Evolutionary conservation across 352 stramenopile species (phyloP).

Genomic region (Pythium aristosporum): DNA sequence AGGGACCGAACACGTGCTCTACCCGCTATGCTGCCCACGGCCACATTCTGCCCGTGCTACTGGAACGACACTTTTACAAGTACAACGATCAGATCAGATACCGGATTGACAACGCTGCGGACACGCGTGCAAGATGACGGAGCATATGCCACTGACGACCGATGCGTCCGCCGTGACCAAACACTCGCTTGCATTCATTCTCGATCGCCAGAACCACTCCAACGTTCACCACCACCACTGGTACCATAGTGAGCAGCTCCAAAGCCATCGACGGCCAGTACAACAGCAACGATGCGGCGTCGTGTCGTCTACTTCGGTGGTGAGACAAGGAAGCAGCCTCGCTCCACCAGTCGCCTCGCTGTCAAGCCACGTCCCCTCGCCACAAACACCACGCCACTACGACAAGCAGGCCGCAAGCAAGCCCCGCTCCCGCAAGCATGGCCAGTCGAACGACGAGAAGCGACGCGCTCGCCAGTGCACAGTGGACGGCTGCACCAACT

Average conservation of each 20-base stretch:
- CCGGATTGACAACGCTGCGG: not conserved
- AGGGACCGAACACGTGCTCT: no score
- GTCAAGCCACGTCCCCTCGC: not conserved
- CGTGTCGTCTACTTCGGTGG: no score
- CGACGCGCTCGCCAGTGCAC: conserved; percentile 35
- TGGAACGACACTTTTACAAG: not conserved
- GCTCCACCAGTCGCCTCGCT: not conserved
- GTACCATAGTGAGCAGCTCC: no score
- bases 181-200: conserved; percentile 14
- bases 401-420: not conserved
- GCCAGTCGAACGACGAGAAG: conserved; percentile 33
- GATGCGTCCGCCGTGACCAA: conserved; percentile 3
- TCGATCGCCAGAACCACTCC: not conserved
- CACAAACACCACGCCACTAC: not conserved
- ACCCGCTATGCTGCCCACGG: no score
- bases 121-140: no score
- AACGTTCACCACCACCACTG: not conserved
- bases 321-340: not conserved
- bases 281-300: no score
- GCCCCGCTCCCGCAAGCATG: not conserved
- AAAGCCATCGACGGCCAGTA: no score
- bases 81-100: not conserved
- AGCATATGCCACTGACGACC: not conserved
- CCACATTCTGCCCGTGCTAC: not conserved
- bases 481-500: conserved; percentile 42